phyloP scores from a whole-genome alignment of 768 basidiomycete genomes.

The Exidia glandulosa region DNA sequence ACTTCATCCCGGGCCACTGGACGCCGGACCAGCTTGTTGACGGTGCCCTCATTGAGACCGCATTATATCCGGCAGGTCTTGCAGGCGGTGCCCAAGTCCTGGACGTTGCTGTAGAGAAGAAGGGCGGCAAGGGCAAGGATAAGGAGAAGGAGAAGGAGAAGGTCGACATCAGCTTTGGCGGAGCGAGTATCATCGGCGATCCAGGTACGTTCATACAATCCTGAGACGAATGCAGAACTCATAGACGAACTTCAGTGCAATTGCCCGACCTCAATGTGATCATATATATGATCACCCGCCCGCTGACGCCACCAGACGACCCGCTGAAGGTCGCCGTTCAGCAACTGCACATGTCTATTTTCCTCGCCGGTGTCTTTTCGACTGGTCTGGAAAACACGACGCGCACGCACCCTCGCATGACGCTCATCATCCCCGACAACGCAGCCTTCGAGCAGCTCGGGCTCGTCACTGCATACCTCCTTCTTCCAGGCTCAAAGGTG shows the following conservation, averaged over 20 bases:
- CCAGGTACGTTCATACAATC: conserved; percentile 24
- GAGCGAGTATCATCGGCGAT: conserved; percentile 67
- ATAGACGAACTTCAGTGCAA: conserved; percentile 28
- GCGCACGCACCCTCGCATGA: conserved; percentile 53
- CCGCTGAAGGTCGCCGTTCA: conserved; percentile 73
- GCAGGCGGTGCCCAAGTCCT: conserved; percentile 62
- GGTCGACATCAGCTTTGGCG: conserved; percentile 68
- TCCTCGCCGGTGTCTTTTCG: conserved; percentile 83
- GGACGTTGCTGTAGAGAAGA: conserved; percentile 51
- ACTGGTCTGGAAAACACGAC: conserved; percentile 67
- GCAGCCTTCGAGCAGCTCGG: conserved; percentile 82
- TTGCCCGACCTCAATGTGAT: conserved; percentile 64
- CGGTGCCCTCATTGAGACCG: conserved; percentile 70
- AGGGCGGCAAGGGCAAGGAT: conserved; percentile 24
- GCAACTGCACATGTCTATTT: conserved; percentile 75
- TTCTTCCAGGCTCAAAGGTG: conserved; percentile 61
- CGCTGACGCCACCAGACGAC: conserved; percentile 74
- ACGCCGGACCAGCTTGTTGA: conserved; percentile 56
- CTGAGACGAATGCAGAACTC: background rate
- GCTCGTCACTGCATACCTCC: conserved; percentile 77
- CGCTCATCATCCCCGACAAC: conserved; percentile 83
- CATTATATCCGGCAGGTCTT: conserved; percentile 60
- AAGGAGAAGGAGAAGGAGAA: conserved; percentile 8
- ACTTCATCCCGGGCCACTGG: conserved; percentile 82
- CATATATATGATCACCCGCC: conserved; percentile 82